phyloP scores from a whole-genome alignment of 495 filamentous ascomycete genomes.

The Filosporella fistucella region DNA sequence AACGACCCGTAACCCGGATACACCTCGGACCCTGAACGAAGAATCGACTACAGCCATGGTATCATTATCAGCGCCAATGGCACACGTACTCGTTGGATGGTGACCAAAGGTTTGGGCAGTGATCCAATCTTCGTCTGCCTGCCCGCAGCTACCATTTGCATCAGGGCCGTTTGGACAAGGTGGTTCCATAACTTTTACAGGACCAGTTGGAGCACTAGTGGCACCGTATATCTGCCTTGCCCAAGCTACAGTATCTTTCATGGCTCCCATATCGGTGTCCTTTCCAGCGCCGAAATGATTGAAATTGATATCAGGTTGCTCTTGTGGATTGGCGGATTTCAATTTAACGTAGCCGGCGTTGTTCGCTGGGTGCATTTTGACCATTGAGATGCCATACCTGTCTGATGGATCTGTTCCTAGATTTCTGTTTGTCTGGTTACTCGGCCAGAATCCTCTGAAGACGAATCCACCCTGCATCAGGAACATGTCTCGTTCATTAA shows the following conservation, averaged over 20 bases:
- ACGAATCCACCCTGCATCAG: background rate
- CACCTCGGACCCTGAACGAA: constrained; percentile 51
- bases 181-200: too few species aligned
- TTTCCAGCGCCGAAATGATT: constrained; percentile 32
- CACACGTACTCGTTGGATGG: constrained; percentile 52
- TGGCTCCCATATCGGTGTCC: constrained; percentile 38
- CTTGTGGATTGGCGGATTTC: constrained; percentile 44
- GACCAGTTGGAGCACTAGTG: constrained; percentile 36
- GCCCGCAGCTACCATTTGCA: constrained; percentile 30
- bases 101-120: constrained; percentile 53
- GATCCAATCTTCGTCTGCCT: constrained; percentile 41
- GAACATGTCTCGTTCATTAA: background rate
- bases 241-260: constrained; percentile 39
- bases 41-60: constrained; percentile 53
- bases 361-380: constrained; percentile 18
- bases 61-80: constrained; percentile 53
- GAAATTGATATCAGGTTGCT: constrained; percentile 47
- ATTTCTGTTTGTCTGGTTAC: too few species aligned
- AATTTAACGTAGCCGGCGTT: constrained; percentile 44
- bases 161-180: too few species aligned
- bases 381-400: too few species aligned
- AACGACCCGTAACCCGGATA: constrained; percentile 52
- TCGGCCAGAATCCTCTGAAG: background rate
- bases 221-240: too few species aligned
- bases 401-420: too few species aligned